Evolutionary conservation across 2,329 filamentous ascomycete genomes (phyloP).

Genomic region (Sphaerulina populicola): DNA sequence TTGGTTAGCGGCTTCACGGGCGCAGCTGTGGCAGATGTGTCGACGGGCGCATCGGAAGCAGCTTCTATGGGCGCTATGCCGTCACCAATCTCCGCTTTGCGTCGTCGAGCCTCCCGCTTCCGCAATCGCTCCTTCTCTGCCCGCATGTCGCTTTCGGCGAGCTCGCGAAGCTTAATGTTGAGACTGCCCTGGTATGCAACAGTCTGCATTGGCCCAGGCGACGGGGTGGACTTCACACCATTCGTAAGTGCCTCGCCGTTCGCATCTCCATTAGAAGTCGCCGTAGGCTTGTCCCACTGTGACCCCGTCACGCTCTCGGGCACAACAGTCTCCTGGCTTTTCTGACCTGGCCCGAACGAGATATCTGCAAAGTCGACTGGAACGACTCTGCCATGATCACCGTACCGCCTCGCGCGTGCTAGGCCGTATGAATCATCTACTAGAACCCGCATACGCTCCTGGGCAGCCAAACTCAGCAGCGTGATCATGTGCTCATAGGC

Average conservation of each 20-base stretch:
- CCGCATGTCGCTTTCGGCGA: conserved; percentile 59
- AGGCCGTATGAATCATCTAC: conserved; percentile 68
- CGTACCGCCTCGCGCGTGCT: conserved; percentile 62
- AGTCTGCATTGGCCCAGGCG: conserved; percentile 36
- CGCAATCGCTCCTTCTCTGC: conserved; percentile 57
- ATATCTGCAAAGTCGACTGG: conserved; percentile 68
- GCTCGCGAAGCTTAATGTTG: conserved; percentile 49
- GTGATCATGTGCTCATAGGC: conserved; percentile 74
- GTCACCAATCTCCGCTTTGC: conserved; percentile 23
- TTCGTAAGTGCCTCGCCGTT: conserved; percentile 21
- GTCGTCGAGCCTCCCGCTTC: conserved; percentile 38
- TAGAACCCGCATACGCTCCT: conserved; percentile 66
- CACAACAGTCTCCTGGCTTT: conserved; percentile 31
- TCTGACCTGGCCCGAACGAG: conserved; percentile 48
- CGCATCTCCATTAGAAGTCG: conserved; percentile 5
- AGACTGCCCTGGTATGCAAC: conserved; percentile 39
- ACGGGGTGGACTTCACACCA: conserved; percentile 26
- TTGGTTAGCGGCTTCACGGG: conserved; percentile 61
- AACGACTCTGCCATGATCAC: conserved; percentile 70
- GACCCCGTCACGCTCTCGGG: conserved; percentile 32
- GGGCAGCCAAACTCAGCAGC: conserved; percentile 71
- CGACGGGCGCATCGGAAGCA: conserved; percentile 24
- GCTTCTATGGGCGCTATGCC: conserved; percentile 22
- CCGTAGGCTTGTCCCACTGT: conserved; percentile 27
- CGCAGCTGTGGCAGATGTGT: conserved; percentile 32